Base-by-base conservation (phyloP, 495 filamentous ascomycete species). In the Hypoxylon fragiforme region DNA sequence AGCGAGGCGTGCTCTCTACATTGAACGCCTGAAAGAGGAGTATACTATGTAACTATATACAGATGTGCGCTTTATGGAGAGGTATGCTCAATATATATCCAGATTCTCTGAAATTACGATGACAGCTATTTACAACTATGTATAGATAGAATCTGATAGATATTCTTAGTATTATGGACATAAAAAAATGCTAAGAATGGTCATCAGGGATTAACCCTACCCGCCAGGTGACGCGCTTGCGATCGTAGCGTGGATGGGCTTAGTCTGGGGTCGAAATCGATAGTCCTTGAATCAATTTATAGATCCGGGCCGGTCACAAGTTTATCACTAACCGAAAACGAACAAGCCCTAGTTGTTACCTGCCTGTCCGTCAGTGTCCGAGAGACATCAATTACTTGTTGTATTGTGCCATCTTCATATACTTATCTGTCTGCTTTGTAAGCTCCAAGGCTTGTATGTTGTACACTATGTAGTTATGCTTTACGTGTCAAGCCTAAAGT, bases 181-280 rank as follows among this genome's bases (percentile, higher is more conserved):
- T n/a, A n/a, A n/a, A 42, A 28, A 32, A 8, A 14, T 47, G 28
- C 18, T 44, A 46, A 28, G 30, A 54, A 24, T 7, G 7, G 32
- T 52, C n/a, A n/a, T n/a, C 47, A 52, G 51, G 58, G 58, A 42
- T 52, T 1, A 54, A 61, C 51, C 58, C 47, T 62, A 62, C 58
- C 58, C 45, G 38, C 52, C 34, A 62, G 58, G 46, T 62, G 58
- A 56, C 52, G 58, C 58, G 58, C 58, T 48, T 57, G 53, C 41
- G 48, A 62, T 61, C 57, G 57, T 61, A 56, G 57, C 32, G 57
- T 18, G 51, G 51, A 61, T 62, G 47, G 47, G 58, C 52, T 36
- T 24, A 56, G 58, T 62, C 58, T 47, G 58, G 58, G 58, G 58
- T 62, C 13, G 31, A 49, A 61, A 46, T 48, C 51, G 37, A 50